These are phyloP conservation scores for Colletotrichum lentis DNA, from an alignment of 2,329 filamentous ascomycete genomes.

Conservation along the genomic window DNA sequence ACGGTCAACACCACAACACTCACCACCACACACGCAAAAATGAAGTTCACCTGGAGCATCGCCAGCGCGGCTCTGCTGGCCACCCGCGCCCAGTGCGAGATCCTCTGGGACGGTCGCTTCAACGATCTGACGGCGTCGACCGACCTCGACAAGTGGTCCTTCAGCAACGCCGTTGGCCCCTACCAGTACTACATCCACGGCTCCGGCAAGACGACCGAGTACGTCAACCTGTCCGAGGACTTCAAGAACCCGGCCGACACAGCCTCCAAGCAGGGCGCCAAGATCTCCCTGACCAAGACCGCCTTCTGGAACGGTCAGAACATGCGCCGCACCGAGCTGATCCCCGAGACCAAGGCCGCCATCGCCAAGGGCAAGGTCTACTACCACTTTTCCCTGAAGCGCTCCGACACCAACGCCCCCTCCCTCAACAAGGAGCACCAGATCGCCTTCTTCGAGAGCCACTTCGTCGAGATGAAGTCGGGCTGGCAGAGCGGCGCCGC, in stretches of 20 bases:
- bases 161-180: constrained; percentile 71
- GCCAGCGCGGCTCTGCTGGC: constrained; percentile 36
- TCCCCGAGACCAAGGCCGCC: constrained; percentile 72
- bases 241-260: constrained; percentile 74
- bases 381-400: constrained; percentile 77
- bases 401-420: constrained; percentile 66
- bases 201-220: constrained; percentile 60
- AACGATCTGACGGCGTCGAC: constrained; percentile 63
- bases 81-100: constrained; percentile 32
- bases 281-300: constrained; percentile 70
- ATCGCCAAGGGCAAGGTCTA: constrained; percentile 72
- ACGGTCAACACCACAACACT: not conserved
- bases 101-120: constrained; percentile 73
- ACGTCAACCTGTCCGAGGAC: constrained; percentile 66
- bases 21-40: not conserved
- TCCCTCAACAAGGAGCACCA: constrained; percentile 73
- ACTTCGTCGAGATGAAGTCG: constrained; percentile 79
- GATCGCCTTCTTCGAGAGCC: constrained; percentile 69
- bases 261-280: constrained; percentile 69
- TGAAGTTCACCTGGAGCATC: constrained; percentile 35
- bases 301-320: constrained; percentile 76
- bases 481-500: constrained; percentile 64
- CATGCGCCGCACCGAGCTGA: constrained; percentile 78
- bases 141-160: constrained; percentile 70
- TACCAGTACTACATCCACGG: constrained; percentile 84